These are phyloP conservation scores for Monsonia emarginata DNA, from an alignment of 441 rosid species.

Conservation along the genomic window DNA sequence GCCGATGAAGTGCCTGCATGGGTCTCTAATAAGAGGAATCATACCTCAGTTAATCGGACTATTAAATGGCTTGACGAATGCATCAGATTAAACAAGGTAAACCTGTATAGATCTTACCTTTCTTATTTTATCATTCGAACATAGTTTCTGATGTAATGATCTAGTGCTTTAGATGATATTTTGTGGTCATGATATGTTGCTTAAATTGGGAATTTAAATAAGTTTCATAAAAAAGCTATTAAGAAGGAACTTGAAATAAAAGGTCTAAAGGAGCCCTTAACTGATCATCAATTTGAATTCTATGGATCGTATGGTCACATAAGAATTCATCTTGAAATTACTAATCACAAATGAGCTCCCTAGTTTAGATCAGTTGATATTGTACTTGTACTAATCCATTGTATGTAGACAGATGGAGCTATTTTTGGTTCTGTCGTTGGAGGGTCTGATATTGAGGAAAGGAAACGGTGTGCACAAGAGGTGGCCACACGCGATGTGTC, in stretches of 20 bases:
- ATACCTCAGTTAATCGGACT: constrained; percentile 52
- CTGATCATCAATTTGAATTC: background rate
- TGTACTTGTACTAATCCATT: constrained; percentile 5
- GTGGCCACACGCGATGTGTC: constrained; percentile 41
- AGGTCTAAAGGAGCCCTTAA: background rate
- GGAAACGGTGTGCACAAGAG: constrained; percentile 46
- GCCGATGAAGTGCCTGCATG: constrained; percentile 73
- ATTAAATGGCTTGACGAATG: constrained; percentile 69
- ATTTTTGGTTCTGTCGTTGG: constrained; percentile 65
- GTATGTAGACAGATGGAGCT: constrained; percentile 36
- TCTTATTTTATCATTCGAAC: background rate
- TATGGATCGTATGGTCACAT: background rate
- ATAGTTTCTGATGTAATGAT: background rate
- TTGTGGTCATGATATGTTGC: background rate
- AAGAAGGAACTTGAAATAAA: no score
- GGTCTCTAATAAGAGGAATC: constrained; percentile 52
- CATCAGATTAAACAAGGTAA: constrained; percentile 40
- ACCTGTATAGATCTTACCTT: background rate
- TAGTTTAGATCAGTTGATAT: background rate
- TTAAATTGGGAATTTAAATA: background rate
- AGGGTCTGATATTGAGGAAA: constrained; percentile 40
- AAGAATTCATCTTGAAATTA: background rate
- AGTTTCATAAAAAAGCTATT: background rate
- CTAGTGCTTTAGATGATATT: background rate
- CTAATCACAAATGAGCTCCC: background rate